Percentiles rank a stretch among this genome's conserved stretches.
Evolutionary conservation across 2,329 filamentous ascomycete species (phyloP).

Genomic region (Diplodia intermedia): DNA sequence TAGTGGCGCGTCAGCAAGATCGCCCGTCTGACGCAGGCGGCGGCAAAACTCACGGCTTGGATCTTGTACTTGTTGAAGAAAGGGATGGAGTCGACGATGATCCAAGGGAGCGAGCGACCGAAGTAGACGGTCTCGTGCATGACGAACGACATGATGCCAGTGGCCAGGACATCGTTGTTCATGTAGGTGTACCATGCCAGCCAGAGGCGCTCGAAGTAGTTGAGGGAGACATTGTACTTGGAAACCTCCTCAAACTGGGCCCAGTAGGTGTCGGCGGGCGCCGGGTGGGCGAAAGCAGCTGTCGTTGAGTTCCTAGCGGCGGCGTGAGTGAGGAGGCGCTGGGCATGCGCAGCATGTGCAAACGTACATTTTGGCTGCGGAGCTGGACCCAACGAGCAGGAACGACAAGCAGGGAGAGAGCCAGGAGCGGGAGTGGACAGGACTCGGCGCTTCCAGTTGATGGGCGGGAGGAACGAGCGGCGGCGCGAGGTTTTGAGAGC

Average conservation of each 20-base stretch:
- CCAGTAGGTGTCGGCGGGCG: conserved; percentile 66
- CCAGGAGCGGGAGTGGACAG: conserved; percentile 8
- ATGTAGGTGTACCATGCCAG: conserved; percentile 96
- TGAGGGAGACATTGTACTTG: conserved; percentile 83
- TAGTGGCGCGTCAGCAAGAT: conserved; percentile 42
- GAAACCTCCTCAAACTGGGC: conserved; percentile 69
- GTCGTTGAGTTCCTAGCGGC: conserved; percentile 46
- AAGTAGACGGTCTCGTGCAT: conserved; percentile 98
- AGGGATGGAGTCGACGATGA: conserved; percentile 87
- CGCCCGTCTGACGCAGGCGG: neutral
- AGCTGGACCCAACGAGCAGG: conserved; percentile 16
- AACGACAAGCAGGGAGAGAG: conserved; percentile 7
- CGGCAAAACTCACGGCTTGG: conserved; percentile 69
- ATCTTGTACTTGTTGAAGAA: conserved; percentile 95
- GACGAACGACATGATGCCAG: conserved; percentile 94
- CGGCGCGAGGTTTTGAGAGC: conserved; percentile 18
- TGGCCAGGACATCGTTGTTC: conserved; percentile 96
- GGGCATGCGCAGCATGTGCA: neutral
- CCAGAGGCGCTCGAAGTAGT: conserved; percentile 87
- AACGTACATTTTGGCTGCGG: conserved; percentile 11
- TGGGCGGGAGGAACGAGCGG: conserved; percentile 4
- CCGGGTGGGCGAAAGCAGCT: conserved; percentile 42
- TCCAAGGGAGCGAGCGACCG: conserved; percentile 86
- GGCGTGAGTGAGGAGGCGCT: conserved; percentile 7
- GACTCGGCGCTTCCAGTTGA: conserved; percentile 23